phyloP scores from a whole-genome alignment of 306 rosid species.

The Ormosia emarginata region DNA sequence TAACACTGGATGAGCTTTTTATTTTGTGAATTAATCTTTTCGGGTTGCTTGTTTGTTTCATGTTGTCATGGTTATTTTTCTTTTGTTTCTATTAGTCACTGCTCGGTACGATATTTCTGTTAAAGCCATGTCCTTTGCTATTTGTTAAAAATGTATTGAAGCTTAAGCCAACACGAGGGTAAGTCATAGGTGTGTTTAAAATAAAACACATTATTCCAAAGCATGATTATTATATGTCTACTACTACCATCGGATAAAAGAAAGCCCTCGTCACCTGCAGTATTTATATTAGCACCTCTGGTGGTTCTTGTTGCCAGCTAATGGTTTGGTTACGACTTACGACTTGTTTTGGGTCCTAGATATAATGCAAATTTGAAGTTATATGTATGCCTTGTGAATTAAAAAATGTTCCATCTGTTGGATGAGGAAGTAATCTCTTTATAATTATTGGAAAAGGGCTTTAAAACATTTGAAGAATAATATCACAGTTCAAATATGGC shows the following conservation, averaged over 20 bases:
- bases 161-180: not conserved
- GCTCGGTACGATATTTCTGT: not conserved
- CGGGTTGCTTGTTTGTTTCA: not conserved
- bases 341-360: too few relatives aligned
- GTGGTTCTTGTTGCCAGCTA: too few relatives aligned
- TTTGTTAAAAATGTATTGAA: not conserved
- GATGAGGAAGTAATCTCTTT: not conserved
- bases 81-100: not conserved
- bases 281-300: not conserved
- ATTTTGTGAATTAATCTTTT: not conserved
- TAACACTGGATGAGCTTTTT: not conserved
- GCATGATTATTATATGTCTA: not conserved
- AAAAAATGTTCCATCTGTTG: not conserved
- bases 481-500: not conserved
- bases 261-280: not conserved
- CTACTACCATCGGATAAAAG: not conserved
- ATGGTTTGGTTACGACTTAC: too few relatives aligned
- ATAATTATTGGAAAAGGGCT: not conserved
- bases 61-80: not conserved
- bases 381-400: not conserved
- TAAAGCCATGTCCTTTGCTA: not conserved
- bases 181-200: not conserved
- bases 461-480: not conserved
- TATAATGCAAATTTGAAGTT: too few relatives aligned
- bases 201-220: not conserved